Evolutionary conservation across 2,329 filamentous ascomycete species (phyloP), one percentile per base, ranked within the genome.

Genomic region (Botrytis byssoidea): DNA sequence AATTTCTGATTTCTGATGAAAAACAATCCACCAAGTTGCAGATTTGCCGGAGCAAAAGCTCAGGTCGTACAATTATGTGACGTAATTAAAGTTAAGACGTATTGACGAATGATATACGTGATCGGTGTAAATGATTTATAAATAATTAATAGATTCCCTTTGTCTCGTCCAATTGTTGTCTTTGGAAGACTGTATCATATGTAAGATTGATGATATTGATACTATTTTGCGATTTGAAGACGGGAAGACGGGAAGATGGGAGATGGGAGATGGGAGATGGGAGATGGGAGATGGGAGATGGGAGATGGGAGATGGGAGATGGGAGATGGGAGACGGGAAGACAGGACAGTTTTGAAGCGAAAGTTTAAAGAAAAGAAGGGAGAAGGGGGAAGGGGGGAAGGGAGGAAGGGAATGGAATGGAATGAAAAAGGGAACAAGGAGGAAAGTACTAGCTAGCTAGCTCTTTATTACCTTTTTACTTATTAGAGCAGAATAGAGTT

Each of bases 41-140:
- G 46, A 37, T 68, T 68, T n/a, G 12, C 48, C 65, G 48, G 65
- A 57, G 65, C 18, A 55, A 68, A 57, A 14, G 66, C 48, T 68
- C 66, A 57, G 66, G 66, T 68, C 35, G 48, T 57, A 68, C n/a
- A 29, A 55, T 57, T 40, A 57, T 40, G 35, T 68, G 66, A 68
- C 66, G 66, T 68, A 68, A 68, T 68, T 16, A 40, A 55, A 37
- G 25, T 68, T n/a, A 25, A 22, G 20, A n/a, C 46, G 48, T 37
- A n/a, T 40, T 9, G 25, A 29, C 48, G 66, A 68, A 32, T 68
- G 51, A 55, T 29, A 68, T 22, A 3, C 22, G 51, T 16, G 65
- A 48, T 65, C 20, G 46, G 35, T 5, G 63, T 48, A 16, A 65
- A 25, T 14, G 22, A 46, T 16, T 10, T 46, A 16, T 22, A 32